Evolutionary conservation across 2,329 filamentous ascomycete species (phyloP).

Genomic region (Ceratocystis alfenasii): DNA sequence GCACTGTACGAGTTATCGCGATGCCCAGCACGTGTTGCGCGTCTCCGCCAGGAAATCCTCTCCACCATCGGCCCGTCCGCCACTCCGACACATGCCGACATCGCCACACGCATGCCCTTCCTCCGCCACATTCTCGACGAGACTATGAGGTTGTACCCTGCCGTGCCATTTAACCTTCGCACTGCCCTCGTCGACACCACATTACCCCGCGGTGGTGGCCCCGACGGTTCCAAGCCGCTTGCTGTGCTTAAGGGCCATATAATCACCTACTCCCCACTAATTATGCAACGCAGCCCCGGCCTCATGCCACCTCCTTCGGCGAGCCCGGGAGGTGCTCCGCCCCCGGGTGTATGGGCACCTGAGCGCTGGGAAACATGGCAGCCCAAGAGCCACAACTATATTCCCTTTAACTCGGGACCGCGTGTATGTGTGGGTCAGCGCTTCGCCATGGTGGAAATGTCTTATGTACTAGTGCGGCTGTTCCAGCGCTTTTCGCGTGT

Average conservation of each 20-base stretch:
- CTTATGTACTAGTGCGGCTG: slow-evolving; percentile 58
- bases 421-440: slow-evolving; percentile 69
- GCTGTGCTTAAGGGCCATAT: slow-evolving; percentile 54
- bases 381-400: slow-evolving; percentile 56
- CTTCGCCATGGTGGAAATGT: slow-evolving; percentile 67
- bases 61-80: slow-evolving; percentile 50
- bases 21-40: slow-evolving; percentile 53
- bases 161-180: slow-evolving; percentile 69
- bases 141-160: slow-evolving; percentile 63
- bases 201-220: slow-evolving; percentile 58
- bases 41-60: slow-evolving; percentile 62
- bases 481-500: slow-evolving; percentile 60
- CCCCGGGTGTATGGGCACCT: slow-evolving; percentile 45
- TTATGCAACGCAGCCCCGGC: slow-evolving; percentile 60
- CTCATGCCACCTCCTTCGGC: slow-evolving; percentile 44
- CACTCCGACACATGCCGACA: slow-evolving; percentile 57
- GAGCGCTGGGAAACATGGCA: slow-evolving; percentile 55
- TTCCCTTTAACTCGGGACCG: slow-evolving; percentile 65
- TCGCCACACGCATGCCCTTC: slow-evolving; percentile 71
- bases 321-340: slow-evolving; percentile 30
- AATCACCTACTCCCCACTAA: slow-evolving; percentile 54
- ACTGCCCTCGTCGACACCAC: slow-evolving; percentile 60
- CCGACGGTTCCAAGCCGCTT: slow-evolving; percentile 49
- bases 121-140: slow-evolving; percentile 63
- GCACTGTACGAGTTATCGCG: slow-evolving; percentile 68